Conservation (phyloP, 2,329 filamentous ascomycete genomes). For the Colletotrichum nymphaeae region DNA sequence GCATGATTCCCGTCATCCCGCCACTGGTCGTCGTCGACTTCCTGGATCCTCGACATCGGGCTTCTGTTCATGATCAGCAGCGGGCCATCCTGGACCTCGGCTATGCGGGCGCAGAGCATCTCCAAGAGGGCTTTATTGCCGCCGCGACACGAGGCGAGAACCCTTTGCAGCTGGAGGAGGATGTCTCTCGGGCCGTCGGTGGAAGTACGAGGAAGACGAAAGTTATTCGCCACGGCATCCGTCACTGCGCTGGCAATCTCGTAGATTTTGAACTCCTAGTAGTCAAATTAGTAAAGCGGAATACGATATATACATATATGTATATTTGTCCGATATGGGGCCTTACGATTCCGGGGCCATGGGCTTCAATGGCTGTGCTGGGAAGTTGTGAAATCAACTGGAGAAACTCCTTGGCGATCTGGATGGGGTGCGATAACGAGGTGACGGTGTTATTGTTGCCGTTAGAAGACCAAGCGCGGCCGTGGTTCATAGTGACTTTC, state of each 20-base stretch:
- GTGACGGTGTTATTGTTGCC: constrained; percentile 29
- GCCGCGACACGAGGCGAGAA: constrained; percentile 54
- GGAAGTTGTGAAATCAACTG: constrained; percentile 55
- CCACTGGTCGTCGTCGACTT: constrained; percentile 31
- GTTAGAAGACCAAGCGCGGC: constrained; percentile 38
- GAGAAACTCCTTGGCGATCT: constrained; percentile 59
- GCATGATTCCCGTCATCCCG: background rate
- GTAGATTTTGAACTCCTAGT: constrained; percentile 56
- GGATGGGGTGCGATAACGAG: constrained; percentile 48
- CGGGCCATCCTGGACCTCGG: constrained; percentile 30
- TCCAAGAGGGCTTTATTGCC: constrained; percentile 54
- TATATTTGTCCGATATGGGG: no score
- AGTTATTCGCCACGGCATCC: constrained; percentile 49
- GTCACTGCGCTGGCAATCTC: constrained; percentile 58
- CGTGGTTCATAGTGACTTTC: constrained; percentile 51
- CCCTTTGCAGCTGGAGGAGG: constrained; percentile 50
- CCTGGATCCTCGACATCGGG: constrained; percentile 24
- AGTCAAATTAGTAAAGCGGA: background rate
- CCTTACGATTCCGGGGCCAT: constrained; percentile 56
- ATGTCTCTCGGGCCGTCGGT: constrained; percentile 45
- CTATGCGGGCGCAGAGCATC: constrained; percentile 42
- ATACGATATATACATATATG: no score
- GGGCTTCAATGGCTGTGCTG: constrained; percentile 58
- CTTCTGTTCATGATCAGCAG: constrained; percentile 6
- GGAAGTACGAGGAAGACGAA: constrained; percentile 35